Evolutionary conservation across 331 rosid genomes (phyloP).

Genomic region (Prunus yedoensis): DNA sequence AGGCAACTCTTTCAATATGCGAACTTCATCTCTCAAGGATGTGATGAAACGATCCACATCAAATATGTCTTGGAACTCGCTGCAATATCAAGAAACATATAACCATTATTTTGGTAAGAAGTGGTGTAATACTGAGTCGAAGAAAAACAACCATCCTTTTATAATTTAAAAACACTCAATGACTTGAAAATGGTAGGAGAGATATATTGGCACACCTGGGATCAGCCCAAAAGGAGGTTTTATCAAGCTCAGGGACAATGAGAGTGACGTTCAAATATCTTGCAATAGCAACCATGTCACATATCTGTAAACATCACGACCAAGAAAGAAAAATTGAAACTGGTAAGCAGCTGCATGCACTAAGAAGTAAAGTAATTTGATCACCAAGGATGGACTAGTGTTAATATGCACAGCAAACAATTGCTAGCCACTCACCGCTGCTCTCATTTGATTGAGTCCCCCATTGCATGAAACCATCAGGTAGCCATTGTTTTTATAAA

Average conservation of each 20-base stretch:
- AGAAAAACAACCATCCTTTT: constrained; percentile 4
- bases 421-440: constrained; percentile 66
- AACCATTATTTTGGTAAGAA: constrained; percentile 11
- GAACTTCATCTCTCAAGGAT: constrained; percentile 84
- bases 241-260: constrained; percentile 81
- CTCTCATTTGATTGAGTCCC: constrained; percentile 91
- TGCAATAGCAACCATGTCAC: constrained; percentile 93
- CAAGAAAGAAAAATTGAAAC: constrained; percentile 2
- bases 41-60: constrained; percentile 83
- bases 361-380: background rate
- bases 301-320: constrained; percentile 49
- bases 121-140: background rate
- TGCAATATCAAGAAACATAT: constrained; percentile 30
- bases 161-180: constrained; percentile 9
- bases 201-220: constrained; percentile 53
- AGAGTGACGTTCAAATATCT: constrained; percentile 82
- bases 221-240: constrained; percentile 90
- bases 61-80: constrained; percentile 84
- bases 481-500: constrained; percentile 83
- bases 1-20: constrained; percentile 84
- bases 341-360: constrained; percentile 10
- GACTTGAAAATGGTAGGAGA: constrained; percentile 8
- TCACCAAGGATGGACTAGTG: background rate
- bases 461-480: constrained; percentile 89
- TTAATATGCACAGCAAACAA: background rate